A percentile compares a stretch with the other conserved stretches of the same genome.
Evolutionary conservation across 1,284 basidiomycete species (phyloP).

Genomic region (Psilocybe mexicana): DNA sequence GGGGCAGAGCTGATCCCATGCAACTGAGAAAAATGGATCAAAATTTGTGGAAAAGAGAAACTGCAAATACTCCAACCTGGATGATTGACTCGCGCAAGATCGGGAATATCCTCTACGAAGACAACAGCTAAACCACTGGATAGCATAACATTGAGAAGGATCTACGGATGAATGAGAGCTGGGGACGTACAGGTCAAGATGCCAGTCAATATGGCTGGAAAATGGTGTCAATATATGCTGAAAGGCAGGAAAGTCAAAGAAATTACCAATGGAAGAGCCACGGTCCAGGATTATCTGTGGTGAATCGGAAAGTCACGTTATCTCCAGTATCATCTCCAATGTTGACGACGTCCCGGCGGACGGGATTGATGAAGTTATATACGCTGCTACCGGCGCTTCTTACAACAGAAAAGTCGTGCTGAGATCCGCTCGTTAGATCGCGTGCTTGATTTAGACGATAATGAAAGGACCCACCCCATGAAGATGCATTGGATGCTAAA

Average conservation of each 20-base stretch:
- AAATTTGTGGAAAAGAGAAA: neutral
- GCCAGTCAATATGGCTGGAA: conserved; percentile 48
- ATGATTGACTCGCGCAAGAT: conserved; percentile 15
- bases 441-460: neutral
- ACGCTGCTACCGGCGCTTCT: conserved; percentile 33
- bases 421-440: neutral
- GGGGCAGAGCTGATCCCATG: conserved; percentile 29
- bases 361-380: conserved; percentile 35
- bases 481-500: conserved; percentile 42
- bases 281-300: conserved; percentile 5
- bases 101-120: conserved; percentile 35
- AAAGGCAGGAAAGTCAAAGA: neutral
- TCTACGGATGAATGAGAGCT: neutral
- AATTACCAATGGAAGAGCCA: conserved; percentile 48
- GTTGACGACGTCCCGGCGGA: conserved; percentile 11
- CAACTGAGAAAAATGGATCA: conserved; percentile 12
- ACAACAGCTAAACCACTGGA: conserved; percentile 38
- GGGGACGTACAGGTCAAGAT: conserved; percentile 36
- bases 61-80: conserved; percentile 14
- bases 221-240: conserved; percentile 3
- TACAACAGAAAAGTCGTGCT: conserved; percentile 44
- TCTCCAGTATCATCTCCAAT: conserved; percentile 23
- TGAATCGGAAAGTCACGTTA: conserved; percentile 20
- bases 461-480: conserved; percentile 30
- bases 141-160: neutral